These are phyloP conservation scores for Jacaranda mimosifolia DNA, from an alignment of 257 asterid genomes.

Conservation along the genomic window DNA sequence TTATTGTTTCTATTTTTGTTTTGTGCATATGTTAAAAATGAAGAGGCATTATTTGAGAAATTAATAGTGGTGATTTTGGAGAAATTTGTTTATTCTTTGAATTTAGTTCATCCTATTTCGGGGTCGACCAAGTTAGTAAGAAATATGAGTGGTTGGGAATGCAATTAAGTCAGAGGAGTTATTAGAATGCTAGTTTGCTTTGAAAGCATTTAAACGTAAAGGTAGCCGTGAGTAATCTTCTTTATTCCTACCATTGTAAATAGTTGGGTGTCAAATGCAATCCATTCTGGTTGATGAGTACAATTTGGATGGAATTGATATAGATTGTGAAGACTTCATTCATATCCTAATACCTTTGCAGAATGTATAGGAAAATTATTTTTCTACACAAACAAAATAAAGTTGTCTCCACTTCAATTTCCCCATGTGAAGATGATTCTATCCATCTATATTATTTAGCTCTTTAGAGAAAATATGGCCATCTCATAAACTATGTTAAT, in stretches of 20 bases:
- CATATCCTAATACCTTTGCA: slow-evolving; percentile 73
- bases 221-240: slow-evolving; percentile 70
- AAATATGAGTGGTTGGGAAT: slow-evolving; percentile 52
- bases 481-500: slow-evolving; percentile 74
- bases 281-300: slow-evolving; percentile 60
- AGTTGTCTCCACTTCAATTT: slow-evolving; percentile 67
- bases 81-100: too few relatives aligned
- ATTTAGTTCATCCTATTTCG: too few relatives aligned
- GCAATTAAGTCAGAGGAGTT: slow-evolving; percentile 49
- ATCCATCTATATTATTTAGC: slow-evolving; percentile 67
- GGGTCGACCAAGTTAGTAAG: slow-evolving; percentile 45
- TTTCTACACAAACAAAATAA: slow-evolving; percentile 57
- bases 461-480: slow-evolving; percentile 65
- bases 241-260: slow-evolving; percentile 56
- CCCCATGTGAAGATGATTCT: slow-evolving; percentile 59
- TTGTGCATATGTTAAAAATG: too few relatives aligned
- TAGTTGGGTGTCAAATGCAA: slow-evolving; percentile 75
- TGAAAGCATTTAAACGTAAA: slow-evolving; percentile 68
- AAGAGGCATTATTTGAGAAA: too few relatives aligned
- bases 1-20: too few relatives aligned
- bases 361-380: slow-evolving; percentile 71
- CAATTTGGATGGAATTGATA: slow-evolving; percentile 73
- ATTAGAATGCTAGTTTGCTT: too few relatives aligned
- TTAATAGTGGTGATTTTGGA: too few relatives aligned
- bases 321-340: slow-evolving; percentile 75